These are phyloP conservation scores for Colletotrichum trifolii DNA, from an alignment of 2,329 filamentous ascomycete species.

Conservation along the genomic window DNA sequence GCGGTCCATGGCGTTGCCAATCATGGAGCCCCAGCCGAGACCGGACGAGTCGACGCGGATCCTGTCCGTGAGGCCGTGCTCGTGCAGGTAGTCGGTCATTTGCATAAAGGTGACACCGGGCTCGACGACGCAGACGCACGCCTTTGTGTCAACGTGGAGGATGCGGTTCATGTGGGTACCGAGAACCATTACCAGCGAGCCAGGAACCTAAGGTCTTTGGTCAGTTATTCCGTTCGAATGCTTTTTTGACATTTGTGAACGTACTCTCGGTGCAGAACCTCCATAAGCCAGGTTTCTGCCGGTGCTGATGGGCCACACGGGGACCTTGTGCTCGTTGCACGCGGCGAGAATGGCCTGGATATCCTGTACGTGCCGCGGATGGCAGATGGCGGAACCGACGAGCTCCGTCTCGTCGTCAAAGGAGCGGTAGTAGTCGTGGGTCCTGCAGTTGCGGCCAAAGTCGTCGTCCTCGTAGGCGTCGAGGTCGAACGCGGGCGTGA, in stretches of 20 bases:
- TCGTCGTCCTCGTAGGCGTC: conserved; percentile 27
- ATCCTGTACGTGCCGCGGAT: conserved; percentile 43
- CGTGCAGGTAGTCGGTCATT: conserved; percentile 59
- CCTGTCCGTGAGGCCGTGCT: conserved; percentile 49
- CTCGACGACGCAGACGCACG: conserved; percentile 62
- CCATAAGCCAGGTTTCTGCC: conserved; percentile 65
- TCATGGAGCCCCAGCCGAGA: conserved; percentile 54
- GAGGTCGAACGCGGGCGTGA: conserved; percentile 10
- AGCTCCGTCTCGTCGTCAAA: conserved; percentile 28
- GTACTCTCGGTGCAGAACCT: conserved; percentile 59
- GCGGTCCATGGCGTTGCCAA: conserved; percentile 58
- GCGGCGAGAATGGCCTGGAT: conserved; percentile 51
- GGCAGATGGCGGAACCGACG: conserved; percentile 20
- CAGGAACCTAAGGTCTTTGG: conserved; percentile 48
- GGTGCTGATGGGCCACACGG: conserved; percentile 62
- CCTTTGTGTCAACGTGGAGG: conserved; percentile 60
- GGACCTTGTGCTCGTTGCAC: conserved; percentile 56
- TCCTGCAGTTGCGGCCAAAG: conserved; percentile 26
- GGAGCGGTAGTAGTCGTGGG: conserved; percentile 29
- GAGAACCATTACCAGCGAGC: conserved; percentile 61
- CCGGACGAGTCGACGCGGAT: conserved; percentile 57
- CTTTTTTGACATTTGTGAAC: not conserved
- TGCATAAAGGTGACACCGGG: conserved; percentile 65
- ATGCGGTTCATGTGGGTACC: conserved; percentile 64
- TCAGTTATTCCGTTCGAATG: no score